Evolutionary conservation across 1,284 basidiomycete species (phyloP).

Genomic region (Cryptococcus amylolentus): DNA sequence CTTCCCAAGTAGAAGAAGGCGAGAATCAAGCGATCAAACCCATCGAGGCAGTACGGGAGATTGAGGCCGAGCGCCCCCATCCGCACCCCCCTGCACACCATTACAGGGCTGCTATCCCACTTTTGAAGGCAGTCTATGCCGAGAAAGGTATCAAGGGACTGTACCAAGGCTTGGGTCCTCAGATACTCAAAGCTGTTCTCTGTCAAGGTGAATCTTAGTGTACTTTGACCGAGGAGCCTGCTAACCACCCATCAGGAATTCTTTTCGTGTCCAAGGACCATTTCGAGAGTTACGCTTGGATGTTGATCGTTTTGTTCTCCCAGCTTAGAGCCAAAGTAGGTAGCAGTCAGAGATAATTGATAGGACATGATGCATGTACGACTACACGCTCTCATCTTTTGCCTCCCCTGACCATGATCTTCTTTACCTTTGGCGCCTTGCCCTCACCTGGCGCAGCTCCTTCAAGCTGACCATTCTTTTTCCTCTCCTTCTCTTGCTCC

Average conservation of each 20-base stretch:
- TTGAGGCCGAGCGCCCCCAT: conserved; percentile 4
- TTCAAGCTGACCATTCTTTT: conserved; percentile 38
- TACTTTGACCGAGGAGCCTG: not conserved
- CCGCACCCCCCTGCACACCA: conserved; percentile 3
- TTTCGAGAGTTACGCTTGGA: conserved; percentile 48
- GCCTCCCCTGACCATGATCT: conserved; percentile 32
- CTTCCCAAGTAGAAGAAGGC: not conserved
- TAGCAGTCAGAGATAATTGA: not conserved
- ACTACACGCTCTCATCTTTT: conserved; percentile 19
- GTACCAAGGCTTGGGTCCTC: conserved; percentile 81
- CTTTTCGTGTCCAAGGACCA: conserved; percentile 51
- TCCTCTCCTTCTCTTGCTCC: conserved; percentile 47
- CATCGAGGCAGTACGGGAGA: not conserved
- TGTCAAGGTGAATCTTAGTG: conserved; percentile 50
- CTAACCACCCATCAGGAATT: conserved; percentile 33
- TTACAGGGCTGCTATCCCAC: conserved; percentile 30
- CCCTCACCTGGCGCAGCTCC: conserved; percentile 19
- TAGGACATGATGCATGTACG: not conserved
- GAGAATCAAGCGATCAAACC: conserved; percentile 3
- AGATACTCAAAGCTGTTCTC: conserved; percentile 60
- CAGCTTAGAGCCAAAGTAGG: not conserved
- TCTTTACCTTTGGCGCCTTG: conserved; percentile 45
- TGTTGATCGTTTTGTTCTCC: conserved; percentile 55
- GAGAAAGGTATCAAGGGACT: conserved; percentile 80
- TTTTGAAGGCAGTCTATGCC: conserved; percentile 69